Evolutionary conservation across 352 stramenopile genomes (phyloP).

Genomic region (Phytophthora kernoviae): DNA sequence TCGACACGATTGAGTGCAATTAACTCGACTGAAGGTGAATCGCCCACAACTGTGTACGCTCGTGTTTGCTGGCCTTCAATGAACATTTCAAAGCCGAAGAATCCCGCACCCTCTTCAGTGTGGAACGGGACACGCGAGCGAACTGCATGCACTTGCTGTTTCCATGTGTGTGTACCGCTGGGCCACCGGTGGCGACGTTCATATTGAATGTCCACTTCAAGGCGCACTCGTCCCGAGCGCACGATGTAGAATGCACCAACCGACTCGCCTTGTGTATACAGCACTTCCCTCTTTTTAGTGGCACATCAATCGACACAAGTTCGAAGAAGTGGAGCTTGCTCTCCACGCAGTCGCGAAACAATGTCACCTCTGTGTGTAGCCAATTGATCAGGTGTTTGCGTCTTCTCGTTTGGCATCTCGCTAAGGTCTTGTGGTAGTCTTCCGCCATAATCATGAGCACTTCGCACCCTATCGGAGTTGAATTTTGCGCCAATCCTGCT

Average conservation of each 20-base stretch:
- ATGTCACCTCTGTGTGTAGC: conserved; percentile 65
- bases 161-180: conserved; percentile 51
- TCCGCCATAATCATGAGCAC: conserved; percentile 73
- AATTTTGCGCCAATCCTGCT: conserved; percentile 4
- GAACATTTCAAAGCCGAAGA: conserved; percentile 81
- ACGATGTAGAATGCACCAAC: conserved; percentile 75
- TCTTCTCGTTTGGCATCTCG: conserved; percentile 61
- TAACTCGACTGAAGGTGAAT: conserved; percentile 55
- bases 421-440: conserved; percentile 76
- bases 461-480: conserved; percentile 41
- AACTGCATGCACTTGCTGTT: conserved; percentile 56
- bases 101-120: conserved; percentile 50
- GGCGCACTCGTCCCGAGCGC: conserved; percentile 51
- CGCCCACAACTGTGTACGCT: conserved; percentile 60
- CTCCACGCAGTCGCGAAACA: conserved; percentile 77
- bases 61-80: conserved; percentile 52
- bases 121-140: conserved; percentile 59
- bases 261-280: conserved; percentile 67
- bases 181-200: conserved; percentile 73
- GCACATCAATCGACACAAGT: conserved; percentile 74
- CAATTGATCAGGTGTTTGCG: conserved; percentile 72
- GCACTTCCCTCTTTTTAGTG: conserved; percentile 58
- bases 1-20: conserved; percentile 73
- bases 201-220: conserved; percentile 76
- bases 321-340: conserved; percentile 83